phyloP scores from a whole-genome alignment of 2,329 filamentous ascomycete genomes.

The Stemphylium vesicarium region DNA sequence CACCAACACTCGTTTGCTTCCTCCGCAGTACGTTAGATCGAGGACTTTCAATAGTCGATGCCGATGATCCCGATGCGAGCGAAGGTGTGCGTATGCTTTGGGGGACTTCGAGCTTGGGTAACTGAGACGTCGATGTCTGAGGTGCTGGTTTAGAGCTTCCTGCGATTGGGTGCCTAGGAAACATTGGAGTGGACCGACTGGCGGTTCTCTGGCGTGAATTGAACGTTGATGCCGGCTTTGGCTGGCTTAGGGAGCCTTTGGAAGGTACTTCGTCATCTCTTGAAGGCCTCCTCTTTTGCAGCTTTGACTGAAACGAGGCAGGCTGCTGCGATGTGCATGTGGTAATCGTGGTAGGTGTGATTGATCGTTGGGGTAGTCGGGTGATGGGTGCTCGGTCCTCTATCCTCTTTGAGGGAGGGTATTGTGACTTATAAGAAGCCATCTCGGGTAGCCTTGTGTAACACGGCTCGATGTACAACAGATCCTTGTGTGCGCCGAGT shows the following conservation, averaged over 20 bases:
- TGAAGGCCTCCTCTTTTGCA: conserved; percentile 45
- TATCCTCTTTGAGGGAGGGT: conserved; percentile 40
- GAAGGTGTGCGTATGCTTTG: conserved; percentile 52
- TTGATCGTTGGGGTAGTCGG: conserved; percentile 46
- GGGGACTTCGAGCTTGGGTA: conserved; percentile 46
- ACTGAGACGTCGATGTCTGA: conserved; percentile 38
- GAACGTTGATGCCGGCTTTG: conserved; percentile 23
- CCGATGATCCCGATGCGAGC: conserved; percentile 57
- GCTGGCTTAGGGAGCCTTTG: conserved; percentile 26
- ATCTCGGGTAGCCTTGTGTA: conserved; percentile 47
- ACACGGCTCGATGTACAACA: conserved; percentile 45
- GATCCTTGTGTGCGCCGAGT: conserved; percentile 42
- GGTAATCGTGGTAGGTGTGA: conserved; percentile 44
- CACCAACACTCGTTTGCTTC: conserved; percentile 54
- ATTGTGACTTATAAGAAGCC: conserved; percentile 52
- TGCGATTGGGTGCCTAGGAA: conserved; percentile 23
- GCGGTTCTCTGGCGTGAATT: conserved; percentile 33
- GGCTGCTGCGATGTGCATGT: conserved; percentile 36
- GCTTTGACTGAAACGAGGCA: conserved; percentile 36
- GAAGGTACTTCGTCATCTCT: conserved; percentile 39
- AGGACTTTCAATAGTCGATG: conserved; percentile 55
- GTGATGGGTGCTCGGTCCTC: conserved; percentile 43
- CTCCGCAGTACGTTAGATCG: conserved; percentile 52
- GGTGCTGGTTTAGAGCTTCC: conserved; percentile 29
- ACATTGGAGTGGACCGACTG: conserved; percentile 30